These are phyloP conservation scores for Raphanus hybrid DNA, from an alignment of 441 rosid genomes.

Conservation along the genomic window DNA sequence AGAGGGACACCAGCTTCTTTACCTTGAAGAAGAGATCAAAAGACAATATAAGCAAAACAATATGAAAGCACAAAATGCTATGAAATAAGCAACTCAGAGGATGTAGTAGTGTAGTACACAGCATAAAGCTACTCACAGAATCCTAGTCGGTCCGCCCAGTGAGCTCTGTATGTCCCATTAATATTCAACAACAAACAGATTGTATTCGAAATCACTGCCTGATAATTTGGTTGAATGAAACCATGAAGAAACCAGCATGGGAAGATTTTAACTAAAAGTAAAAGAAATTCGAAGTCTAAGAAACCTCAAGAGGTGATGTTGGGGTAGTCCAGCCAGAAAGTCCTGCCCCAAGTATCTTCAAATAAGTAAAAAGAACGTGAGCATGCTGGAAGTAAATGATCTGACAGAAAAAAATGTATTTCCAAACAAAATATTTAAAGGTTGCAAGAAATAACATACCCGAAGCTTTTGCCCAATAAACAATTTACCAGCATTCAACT, in stretches of 20 bases:
- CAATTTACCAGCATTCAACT: conserved; percentile 70
- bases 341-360: conserved; percentile 89
- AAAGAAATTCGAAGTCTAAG: conserved; percentile 43
- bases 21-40: conserved; percentile 56
- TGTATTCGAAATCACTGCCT: conserved; percentile 58
- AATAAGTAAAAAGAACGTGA: conserved; percentile 45
- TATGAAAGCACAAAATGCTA: conserved; percentile 25
- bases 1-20: conserved; percentile 71
- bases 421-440: conserved; percentile 28
- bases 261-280: conserved; percentile 20
- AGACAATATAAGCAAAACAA: conserved; percentile 34
- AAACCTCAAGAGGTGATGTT: conserved; percentile 88
- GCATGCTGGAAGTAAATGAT: conserved; percentile 26
- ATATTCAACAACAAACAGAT: conserved; percentile 70
- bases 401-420: conserved; percentile 17
- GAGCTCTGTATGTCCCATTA: conserved; percentile 96
- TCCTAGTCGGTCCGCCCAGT: conserved; percentile 92
- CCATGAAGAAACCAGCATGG: conserved; percentile 31
- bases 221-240: conserved; percentile 45
- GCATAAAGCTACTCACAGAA: conserved; percentile 67
- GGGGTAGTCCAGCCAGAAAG: conserved; percentile 84
- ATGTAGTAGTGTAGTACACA: conserved; percentile 14
- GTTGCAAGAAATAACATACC: conserved; percentile 49
- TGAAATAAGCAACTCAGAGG: conserved; percentile 14
- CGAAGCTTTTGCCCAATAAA: conserved; percentile 95